Evolutionary conservation across 2,329 filamentous ascomycete species (phyloP), one percentile per base, ranked within the genome.

Genomic region (Xylariaceae sp.): DNA sequence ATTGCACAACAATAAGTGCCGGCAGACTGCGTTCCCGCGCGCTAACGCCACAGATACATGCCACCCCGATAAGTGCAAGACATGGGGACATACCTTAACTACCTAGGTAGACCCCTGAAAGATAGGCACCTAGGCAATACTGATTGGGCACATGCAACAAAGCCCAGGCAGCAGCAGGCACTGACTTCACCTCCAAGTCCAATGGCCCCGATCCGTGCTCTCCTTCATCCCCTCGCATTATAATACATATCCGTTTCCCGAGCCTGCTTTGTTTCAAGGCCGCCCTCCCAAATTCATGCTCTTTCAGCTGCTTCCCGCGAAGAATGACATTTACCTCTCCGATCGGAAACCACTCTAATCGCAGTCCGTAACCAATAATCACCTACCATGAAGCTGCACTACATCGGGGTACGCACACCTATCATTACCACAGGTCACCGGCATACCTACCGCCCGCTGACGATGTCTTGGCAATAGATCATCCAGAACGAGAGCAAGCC

Each of bases 401-500:
- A 95, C 77, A 91, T 96, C 72, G 91, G 90, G 68, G 91, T 95
- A 87, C 63, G 87, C 72, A 59, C 6, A 59, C 6, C 32, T 61
- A 59, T 62, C 58, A 48, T 56, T 56, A 51, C 65, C 69, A 65
- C 65, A 56, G n/a, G 56, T 68, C 65, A 65, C 62, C 55, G 60
- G 60, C 65, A 48, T 46, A 46, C 32, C 32, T n/a, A 37, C 32
- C 32, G 44, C 19, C 21, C 37, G 46, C 60, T 59, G 45, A 71
- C 21, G 20, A 42, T 48, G 10, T 48, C 44, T 50, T 26, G 42
- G 16, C 49, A n/a, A 56, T 69, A 96, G 91, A 85, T 96, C 74
- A 81, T 95, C 71, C 89, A 89, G 76, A 95, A 95, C 77, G 87
- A 90, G 70, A 77, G 76, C 67, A 87, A 89, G 76, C 89, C 91